Percentiles rank a stretch among this genome's conserved stretches.
phyloP scores from a whole-genome alignment of 148 eudicot genomes.

The Fagopyrum tataricum region DNA sequence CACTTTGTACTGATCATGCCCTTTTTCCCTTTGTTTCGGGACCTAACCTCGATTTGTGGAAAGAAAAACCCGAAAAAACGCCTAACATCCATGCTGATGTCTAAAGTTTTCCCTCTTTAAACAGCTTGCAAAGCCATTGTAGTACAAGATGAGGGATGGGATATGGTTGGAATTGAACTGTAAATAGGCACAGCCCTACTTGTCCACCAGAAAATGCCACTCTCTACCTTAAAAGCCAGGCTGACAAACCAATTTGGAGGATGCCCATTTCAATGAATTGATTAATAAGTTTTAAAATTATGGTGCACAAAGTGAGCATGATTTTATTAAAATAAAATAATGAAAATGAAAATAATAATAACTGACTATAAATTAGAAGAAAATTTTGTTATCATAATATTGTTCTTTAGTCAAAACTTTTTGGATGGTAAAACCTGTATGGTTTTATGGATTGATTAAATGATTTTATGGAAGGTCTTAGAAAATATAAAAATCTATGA shows the following conservation, averaged over 20 bases:
- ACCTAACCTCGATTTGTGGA: neutral
- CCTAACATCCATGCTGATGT: neutral
- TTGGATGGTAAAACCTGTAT: too few species aligned
- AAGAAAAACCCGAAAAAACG: neutral
- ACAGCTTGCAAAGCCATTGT: constrained; percentile 4
- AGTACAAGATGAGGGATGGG: constrained; percentile 7
- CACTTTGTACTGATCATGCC: too few species aligned
- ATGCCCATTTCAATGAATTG: neutral
- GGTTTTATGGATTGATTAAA: too few species aligned
- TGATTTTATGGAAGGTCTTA: too few species aligned
- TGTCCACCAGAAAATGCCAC: neutral
- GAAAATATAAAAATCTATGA: too few species aligned
- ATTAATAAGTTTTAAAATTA: neutral
- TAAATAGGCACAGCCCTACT: neutral
- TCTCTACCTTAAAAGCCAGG: neutral
- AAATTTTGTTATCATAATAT: too few species aligned
- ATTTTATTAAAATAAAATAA: neutral
- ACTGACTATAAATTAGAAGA: too few species aligned
- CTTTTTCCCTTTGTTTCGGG: too few species aligned
- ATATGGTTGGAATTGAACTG: neutral
- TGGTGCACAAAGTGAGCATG: neutral
- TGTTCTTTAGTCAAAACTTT: too few species aligned
- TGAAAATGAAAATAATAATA: neutral
- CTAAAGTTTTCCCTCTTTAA: neutral
- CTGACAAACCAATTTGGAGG: constrained; percentile 3